Conservation (phyloP, 345 rosid species). For the Passiflora organensis region DNA sequence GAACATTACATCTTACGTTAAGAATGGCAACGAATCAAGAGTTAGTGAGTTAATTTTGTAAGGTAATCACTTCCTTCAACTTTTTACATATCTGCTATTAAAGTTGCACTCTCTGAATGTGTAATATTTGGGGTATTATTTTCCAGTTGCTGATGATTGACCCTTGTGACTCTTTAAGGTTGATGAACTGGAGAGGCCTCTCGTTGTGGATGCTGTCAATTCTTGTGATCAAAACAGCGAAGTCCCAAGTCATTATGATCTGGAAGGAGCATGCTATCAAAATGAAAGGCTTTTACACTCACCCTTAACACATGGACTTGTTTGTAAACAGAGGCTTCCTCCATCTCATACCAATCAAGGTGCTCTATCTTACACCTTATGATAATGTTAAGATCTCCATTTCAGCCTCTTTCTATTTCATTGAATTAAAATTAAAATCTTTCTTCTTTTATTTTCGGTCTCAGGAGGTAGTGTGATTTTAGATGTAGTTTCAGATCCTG, state of each 20-base stretch:
- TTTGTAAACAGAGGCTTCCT: slow-evolving; percentile 63
- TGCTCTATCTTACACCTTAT: slow-evolving; percentile 14
- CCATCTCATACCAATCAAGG: slow-evolving; percentile 45
- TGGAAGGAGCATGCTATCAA: slow-evolving; percentile 64
- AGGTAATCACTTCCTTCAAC: not conserved
- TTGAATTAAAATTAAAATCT: slow-evolving; percentile 3
- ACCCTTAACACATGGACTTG: slow-evolving; percentile 48
- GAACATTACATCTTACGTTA: no score
- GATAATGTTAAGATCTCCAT: slow-evolving; percentile 4
- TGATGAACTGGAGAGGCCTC: slow-evolving; percentile 70
- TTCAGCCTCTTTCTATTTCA: slow-evolving; percentile 1
- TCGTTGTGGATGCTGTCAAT: slow-evolving; percentile 48
- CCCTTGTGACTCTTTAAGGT: slow-evolving; percentile 26
- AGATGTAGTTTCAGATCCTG: slow-evolving; percentile 50
- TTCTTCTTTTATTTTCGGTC: not conserved
- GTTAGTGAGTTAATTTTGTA: not conserved
- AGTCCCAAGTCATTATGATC: slow-evolving; percentile 47
- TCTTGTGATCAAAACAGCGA: slow-evolving; percentile 47
- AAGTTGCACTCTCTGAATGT: not conserved
- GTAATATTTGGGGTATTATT: no score
- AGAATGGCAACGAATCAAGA: no score
- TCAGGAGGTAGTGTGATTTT: slow-evolving; percentile 63
- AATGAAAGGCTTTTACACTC: slow-evolving; percentile 51
- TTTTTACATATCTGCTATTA: no score
- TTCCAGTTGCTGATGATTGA: no score